These are phyloP conservation scores for Rhizophagus prolifer DNA, from an alignment of 192 early-diverging fungal genomes.

Conservation along the genomic window DNA sequence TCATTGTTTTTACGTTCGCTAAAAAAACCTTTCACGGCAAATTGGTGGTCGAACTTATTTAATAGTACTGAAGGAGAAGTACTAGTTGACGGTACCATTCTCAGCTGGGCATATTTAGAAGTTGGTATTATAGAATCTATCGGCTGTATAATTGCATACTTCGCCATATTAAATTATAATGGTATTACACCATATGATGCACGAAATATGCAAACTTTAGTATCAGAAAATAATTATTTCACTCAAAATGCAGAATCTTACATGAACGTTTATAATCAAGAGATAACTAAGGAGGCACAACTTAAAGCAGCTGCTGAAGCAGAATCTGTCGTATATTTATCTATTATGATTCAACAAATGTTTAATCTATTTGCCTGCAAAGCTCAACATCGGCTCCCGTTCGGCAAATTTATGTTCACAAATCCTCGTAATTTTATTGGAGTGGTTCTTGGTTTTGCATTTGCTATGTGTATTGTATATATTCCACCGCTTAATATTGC, in stretches of 20 bases:
- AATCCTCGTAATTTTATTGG: conserved; percentile 75
- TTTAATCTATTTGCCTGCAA: conserved; percentile 97
- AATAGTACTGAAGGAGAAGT: conserved; percentile 78
- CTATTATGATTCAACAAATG: conserved; percentile 83
- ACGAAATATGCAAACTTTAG: conserved; percentile 51
- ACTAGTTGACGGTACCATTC: conserved; percentile 76
- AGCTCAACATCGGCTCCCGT: conserved; percentile 72
- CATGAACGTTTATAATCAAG: conserved; percentile 33
- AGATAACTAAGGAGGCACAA: conserved; percentile 55
- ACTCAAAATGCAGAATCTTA: conserved; percentile 49
- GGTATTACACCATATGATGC: conserved; percentile 65
- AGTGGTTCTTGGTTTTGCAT: conserved; percentile 63
- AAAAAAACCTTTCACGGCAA: conserved; percentile 48
- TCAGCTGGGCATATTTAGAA: conserved; percentile 88
- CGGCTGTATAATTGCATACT: conserved; percentile 69
- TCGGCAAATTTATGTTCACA: conserved; percentile 78
- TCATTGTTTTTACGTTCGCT: conserved; percentile 33
- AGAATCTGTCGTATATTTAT: conserved; percentile 75
- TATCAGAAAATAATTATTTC: conserved; percentile 40
- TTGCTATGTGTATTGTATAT: conserved; percentile 83
- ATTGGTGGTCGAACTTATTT: conserved; percentile 66
- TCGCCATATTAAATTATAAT: conserved; percentile 67
- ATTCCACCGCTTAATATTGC: conserved; percentile 73
- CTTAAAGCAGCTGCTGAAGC: conserved; percentile 73
- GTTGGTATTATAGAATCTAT: conserved; percentile 76